A percentile compares a stretch with the other conserved stretches of the same genome.
Evolutionary conservation across 2,329 filamentous ascomycete genomes (phyloP).

Genomic region (Coniosporium tulheliwenetii): DNA sequence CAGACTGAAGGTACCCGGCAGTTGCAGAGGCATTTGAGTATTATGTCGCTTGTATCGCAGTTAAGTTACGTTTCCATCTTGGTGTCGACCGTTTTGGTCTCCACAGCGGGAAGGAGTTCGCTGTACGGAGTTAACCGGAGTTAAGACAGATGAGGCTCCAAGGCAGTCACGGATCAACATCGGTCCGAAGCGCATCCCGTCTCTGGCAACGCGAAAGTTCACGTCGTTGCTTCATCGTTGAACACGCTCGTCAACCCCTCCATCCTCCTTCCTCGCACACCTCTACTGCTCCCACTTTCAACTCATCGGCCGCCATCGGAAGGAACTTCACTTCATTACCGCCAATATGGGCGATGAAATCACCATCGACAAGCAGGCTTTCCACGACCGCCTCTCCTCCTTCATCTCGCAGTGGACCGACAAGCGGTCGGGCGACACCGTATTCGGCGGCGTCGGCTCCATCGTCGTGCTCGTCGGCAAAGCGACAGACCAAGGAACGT

Average conservation of each 20-base stretch:
- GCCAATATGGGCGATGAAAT: slow-evolving; percentile 59
- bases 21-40: too few relatives aligned
- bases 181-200: too few relatives aligned
- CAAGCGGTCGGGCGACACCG: slow-evolving; percentile 69
- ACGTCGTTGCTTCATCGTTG: too few relatives aligned
- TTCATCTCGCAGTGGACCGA: slow-evolving; percentile 87
- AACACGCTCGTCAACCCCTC: neutral
- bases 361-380: slow-evolving; percentile 84
- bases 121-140: too few relatives aligned
- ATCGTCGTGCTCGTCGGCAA: slow-evolving; percentile 90
- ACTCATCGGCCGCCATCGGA: neutral
- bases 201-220: too few relatives aligned
- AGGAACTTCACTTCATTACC: neutral
- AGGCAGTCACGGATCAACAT: too few relatives aligned
- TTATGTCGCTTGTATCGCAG: too few relatives aligned
- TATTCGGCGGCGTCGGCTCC: slow-evolving; percentile 76
- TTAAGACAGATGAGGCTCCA: too few relatives aligned
- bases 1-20: neutral
- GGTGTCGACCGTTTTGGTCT: too few relatives aligned
- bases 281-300: slow-evolving; percentile 1
- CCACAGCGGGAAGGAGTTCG: too few relatives aligned
- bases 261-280: slow-evolving; percentile 4
- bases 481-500: slow-evolving; percentile 72
- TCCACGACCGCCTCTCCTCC: slow-evolving; percentile 82
- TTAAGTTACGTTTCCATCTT: too few relatives aligned